phyloP scores from a whole-genome alignment of 2,329 filamentous ascomycete genomes.

The Colletotrichum navitas region DNA sequence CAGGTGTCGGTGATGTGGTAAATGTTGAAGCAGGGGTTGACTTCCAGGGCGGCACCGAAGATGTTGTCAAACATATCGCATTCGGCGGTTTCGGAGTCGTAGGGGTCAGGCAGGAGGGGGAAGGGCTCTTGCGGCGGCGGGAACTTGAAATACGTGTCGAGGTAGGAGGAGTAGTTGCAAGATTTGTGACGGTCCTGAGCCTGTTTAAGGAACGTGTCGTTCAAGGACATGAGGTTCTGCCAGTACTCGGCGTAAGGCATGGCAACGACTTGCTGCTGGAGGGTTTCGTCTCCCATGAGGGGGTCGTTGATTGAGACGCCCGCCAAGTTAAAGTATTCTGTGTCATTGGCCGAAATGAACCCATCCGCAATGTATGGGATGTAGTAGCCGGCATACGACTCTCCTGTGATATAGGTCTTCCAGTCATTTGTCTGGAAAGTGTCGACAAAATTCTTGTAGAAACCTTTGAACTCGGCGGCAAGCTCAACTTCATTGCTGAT shows the following conservation, averaged over 20 bases:
- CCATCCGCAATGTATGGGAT: slow-evolving; percentile 80
- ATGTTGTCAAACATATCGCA: slow-evolving; percentile 72
- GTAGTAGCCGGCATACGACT: slow-evolving; percentile 75
- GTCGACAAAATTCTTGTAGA: slow-evolving; percentile 82
- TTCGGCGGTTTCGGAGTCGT: slow-evolving; percentile 53
- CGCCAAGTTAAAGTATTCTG: slow-evolving; percentile 74
- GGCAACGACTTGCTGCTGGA: slow-evolving; percentile 61
- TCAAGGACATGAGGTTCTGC: slow-evolving; percentile 71
- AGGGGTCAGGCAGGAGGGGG: slow-evolving; percentile 60
- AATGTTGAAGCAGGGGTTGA: slow-evolving; percentile 86
- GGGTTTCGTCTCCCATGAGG: slow-evolving; percentile 65
- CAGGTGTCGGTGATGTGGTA: slow-evolving; percentile 82
- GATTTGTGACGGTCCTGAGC: slow-evolving; percentile 66
- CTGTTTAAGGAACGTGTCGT: slow-evolving; percentile 66
- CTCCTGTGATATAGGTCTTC: slow-evolving; percentile 81
- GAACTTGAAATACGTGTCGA: slow-evolving; percentile 73
- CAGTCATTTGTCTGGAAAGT: slow-evolving; percentile 75
- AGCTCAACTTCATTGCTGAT: slow-evolving; percentile 76
- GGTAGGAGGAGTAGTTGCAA: slow-evolving; percentile 74
- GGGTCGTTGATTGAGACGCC: slow-evolving; percentile 82
- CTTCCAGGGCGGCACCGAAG: slow-evolving; percentile 61
- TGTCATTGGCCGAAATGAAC: slow-evolving; percentile 77
- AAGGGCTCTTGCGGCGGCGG: slow-evolving; percentile 72
- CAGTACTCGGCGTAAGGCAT: slow-evolving; percentile 73
- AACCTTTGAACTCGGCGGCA: slow-evolving; percentile 80